These are phyloP conservation scores for Lonicera japonica DNA, from an alignment of 129 eudicot genomes.

Conservation along the genomic window DNA sequence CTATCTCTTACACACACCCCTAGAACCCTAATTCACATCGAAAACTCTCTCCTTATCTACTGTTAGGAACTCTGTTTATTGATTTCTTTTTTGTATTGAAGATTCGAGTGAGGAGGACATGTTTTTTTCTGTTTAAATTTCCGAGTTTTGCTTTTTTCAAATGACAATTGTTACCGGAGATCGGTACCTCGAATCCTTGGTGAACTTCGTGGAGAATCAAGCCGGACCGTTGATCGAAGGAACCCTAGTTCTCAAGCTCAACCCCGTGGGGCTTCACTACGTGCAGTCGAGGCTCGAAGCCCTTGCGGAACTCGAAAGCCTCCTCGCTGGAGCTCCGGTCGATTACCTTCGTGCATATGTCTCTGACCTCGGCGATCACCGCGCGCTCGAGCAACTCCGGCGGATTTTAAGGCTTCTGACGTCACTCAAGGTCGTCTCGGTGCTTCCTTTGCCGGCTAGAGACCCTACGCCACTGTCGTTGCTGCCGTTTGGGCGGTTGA, in stretches of 20 bases:
- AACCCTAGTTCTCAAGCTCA: slow-evolving; percentile 48
- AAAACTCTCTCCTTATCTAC: background rate
- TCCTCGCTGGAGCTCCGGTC: slow-evolving; percentile 79
- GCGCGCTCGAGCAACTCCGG: slow-evolving; percentile 84
- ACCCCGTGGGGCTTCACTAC: slow-evolving; percentile 80
- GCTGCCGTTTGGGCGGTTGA: slow-evolving; percentile 64
- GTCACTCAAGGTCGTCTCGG: slow-evolving; percentile 64
- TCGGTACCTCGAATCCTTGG: slow-evolving; percentile 76
- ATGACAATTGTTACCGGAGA: slow-evolving; percentile 83
- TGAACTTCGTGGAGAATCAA: slow-evolving; percentile 67
- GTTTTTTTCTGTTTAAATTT: background rate
- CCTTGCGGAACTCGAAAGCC: slow-evolving; percentile 62
- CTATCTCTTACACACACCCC: background rate
- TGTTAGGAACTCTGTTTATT: background rate
- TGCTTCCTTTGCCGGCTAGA: slow-evolving; percentile 47
- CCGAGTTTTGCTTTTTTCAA: background rate
- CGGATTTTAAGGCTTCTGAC: slow-evolving; percentile 64
- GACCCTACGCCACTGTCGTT: slow-evolving; percentile 74
- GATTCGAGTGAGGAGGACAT: background rate
- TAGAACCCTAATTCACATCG: slow-evolving; percentile 4
- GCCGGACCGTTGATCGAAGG: slow-evolving; percentile 75
- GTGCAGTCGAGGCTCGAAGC: slow-evolving; percentile 91
- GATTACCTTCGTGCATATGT: slow-evolving; percentile 88
- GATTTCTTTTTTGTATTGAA: background rate
- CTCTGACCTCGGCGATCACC: slow-evolving; percentile 90